Evolutionary conservation across 164 flowering plant genomes (phyloP).

Genomic region (Santalum album): DNA sequence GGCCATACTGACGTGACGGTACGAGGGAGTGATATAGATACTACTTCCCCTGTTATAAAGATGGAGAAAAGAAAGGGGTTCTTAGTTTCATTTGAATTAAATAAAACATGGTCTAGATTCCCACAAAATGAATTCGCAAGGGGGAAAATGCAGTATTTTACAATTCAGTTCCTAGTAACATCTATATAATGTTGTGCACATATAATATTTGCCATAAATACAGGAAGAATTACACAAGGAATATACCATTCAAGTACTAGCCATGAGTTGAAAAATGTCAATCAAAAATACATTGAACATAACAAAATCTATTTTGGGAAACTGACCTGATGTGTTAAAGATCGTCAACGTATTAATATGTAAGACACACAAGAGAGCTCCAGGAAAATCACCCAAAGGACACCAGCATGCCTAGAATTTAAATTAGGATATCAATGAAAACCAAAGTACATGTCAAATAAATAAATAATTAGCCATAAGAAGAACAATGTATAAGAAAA

Average conservation of each 20-base stretch:
- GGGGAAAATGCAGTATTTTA: too few species aligned
- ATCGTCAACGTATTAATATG: constrained; percentile 62
- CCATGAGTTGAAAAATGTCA: not conserved
- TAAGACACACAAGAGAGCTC: constrained; percentile 68
- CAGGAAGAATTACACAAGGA: too few species aligned
- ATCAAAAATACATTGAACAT: not conserved
- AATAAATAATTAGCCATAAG: too few species aligned
- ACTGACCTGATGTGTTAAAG: constrained; percentile 62
- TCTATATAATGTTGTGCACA: too few species aligned
- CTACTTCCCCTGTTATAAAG: constrained; percentile 56
- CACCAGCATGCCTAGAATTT: constrained; percentile 82
- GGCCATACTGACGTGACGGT: constrained; percentile 74
- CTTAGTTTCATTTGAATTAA: too few species aligned
- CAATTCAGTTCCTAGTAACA: too few species aligned
- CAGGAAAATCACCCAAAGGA: constrained; percentile 51
- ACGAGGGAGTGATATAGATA: constrained; percentile 57
- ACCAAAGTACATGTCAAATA: too few species aligned
- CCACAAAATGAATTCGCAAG: not conserved
- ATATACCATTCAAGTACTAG: too few species aligned
- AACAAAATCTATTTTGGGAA: not conserved
- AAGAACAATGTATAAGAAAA: too few species aligned
- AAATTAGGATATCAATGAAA: not conserved
- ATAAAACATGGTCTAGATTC: too few species aligned
- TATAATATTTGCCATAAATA: too few species aligned
- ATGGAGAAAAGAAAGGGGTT: not conserved